A percentile compares a stretch with the other conserved stretches of the same genome.
Evolutionary conservation across 139 green algal species (phyloP).

Genomic region (Chlamydomonas sphaeroides): DNA sequence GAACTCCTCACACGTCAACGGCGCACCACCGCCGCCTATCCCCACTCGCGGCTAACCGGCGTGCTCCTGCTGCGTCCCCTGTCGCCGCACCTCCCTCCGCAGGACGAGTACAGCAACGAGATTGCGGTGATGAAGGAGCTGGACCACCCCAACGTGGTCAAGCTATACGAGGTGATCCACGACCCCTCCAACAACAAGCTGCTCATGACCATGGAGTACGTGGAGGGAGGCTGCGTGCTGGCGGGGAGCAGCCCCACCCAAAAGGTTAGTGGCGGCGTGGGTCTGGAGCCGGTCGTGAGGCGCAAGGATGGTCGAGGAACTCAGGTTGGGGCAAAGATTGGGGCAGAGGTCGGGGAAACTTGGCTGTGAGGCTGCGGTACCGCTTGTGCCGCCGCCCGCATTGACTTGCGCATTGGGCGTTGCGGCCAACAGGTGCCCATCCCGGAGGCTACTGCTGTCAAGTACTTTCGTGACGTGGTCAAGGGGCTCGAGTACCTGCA

Average conservation of each 20-base stretch:
- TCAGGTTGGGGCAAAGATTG: too few species aligned
- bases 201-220: constrained; percentile 87
- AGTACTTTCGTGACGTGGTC: constrained; percentile 49
- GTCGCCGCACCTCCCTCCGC: neutral
- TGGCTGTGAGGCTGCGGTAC: too few species aligned
- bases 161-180: constrained; percentile 65
- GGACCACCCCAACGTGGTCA: constrained; percentile 59
- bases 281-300: too few species aligned
- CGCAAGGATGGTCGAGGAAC: too few species aligned
- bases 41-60: too few species aligned
- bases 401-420: too few species aligned
- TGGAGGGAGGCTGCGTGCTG: constrained; percentile 70
- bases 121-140: constrained; percentile 64
- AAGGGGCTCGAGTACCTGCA: constrained; percentile 55
- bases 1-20: too few species aligned
- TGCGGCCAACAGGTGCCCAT: constrained; percentile 15
- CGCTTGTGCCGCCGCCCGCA: too few species aligned
- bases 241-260: constrained; percentile 29
- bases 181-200: constrained; percentile 72
- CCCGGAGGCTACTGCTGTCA: neutral
- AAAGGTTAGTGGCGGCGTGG: too few species aligned
- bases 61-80: too few species aligned
- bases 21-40: too few species aligned
- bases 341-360: too few species aligned
- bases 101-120: constrained; percentile 47